Percentiles rank a stretch among this genome's conserved stretches.
Conservation (phyloP, 371 early-diverging fungal species). For the Mucor circinelloides region DNA sequence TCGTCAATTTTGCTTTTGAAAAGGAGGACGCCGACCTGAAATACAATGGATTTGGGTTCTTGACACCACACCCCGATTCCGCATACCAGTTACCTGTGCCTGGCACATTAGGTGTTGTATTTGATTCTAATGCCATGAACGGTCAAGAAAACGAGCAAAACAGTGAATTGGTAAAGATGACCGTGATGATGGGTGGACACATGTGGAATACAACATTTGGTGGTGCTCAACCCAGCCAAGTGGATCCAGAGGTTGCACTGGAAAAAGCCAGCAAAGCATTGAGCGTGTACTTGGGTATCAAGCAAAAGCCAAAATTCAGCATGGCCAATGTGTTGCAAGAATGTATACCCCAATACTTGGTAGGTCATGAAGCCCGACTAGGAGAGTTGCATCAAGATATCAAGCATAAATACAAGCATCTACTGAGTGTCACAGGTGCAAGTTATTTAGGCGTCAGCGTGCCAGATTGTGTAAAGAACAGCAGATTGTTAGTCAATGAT, state of each 20-base stretch:
- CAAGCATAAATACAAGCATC: constrained; percentile 43
- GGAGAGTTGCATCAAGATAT: constrained; percentile 53
- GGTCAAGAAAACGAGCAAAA: constrained; percentile 53
- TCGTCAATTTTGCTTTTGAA: constrained; percentile 77
- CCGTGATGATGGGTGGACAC: constrained; percentile 94
- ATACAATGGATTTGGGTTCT: constrained; percentile 84
- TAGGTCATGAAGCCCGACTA: constrained; percentile 77
- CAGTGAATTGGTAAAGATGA: constrained; percentile 57
- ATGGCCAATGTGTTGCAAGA: constrained; percentile 58
- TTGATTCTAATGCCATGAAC: constrained; percentile 82
- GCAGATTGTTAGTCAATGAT: constrained; percentile 63
- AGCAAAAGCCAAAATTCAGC: constrained; percentile 48
- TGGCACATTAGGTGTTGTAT: constrained; percentile 79
- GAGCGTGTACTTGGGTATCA: constrained; percentile 56
- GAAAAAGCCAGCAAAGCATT: constrained; percentile 44
- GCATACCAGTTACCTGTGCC: constrained; percentile 37
- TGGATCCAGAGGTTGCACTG: constrained; percentile 26
- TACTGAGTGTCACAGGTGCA: constrained; percentile 74
- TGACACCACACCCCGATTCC: constrained; percentile 68
- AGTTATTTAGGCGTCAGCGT: constrained; percentile 86
- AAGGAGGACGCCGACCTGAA: constrained; percentile 22
- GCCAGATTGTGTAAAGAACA: constrained; percentile 79
- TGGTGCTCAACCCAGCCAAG: constrained; percentile 19
- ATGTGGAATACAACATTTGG: constrained; percentile 57
- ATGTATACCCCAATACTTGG: constrained; percentile 90